Evolutionary conservation across 768 basidiomycete genomes (phyloP).

Genomic region (Russula ochroleuca): DNA sequence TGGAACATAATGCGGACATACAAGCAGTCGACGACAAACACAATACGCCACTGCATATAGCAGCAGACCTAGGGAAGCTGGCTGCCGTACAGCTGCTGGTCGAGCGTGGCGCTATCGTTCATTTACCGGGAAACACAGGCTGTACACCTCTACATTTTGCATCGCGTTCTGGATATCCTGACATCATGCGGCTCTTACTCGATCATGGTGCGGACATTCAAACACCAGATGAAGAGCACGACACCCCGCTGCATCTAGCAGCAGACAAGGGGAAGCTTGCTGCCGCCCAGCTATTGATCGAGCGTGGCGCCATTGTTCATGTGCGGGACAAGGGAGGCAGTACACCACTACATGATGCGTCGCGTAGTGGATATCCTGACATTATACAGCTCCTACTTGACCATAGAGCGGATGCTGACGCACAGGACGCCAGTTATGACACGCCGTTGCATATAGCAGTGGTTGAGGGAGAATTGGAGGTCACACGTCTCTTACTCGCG

Average conservation of each 20-base stretch:
- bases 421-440: background rate
- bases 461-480: background rate
- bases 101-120: background rate
- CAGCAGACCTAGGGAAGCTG: background rate
- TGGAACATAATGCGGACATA: background rate
- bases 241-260: too few relatives aligned
- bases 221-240: too few relatives aligned
- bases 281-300: too few relatives aligned
- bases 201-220: too few relatives aligned
- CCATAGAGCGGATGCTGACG: background rate
- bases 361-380: background rate
- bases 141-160: too few relatives aligned
- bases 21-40: background rate
- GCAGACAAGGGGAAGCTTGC: too few relatives aligned
- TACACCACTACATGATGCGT: background rate
- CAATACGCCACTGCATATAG: background rate
- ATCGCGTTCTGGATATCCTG: too few relatives aligned
- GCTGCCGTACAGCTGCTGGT: background rate
- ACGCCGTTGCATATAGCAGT: background rate
- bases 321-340: background rate
- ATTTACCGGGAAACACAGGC: background rate
- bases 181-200: too few relatives aligned
- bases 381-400: background rate
- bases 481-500: background rate
- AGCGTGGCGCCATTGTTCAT: background rate